These are phyloP conservation scores for Suhomyces pyralidae DNA, from an alignment of 805 yeast genomes.

Conservation along the genomic window DNA sequence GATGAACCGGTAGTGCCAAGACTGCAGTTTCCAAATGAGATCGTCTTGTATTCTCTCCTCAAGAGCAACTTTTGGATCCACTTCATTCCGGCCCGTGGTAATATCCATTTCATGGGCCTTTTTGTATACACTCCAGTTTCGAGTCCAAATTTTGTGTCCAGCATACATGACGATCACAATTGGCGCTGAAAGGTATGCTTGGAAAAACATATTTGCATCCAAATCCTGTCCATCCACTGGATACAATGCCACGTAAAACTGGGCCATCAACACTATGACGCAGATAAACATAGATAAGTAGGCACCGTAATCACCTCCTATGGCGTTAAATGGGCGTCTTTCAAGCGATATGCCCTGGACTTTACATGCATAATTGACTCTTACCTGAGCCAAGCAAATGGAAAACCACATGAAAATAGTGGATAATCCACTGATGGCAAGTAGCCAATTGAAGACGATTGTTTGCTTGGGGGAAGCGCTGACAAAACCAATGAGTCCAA, in stretches of 20 bases:
- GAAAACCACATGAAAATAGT: constrained; percentile 81
- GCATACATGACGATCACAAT: constrained; percentile 18
- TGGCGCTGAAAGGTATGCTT: constrained; percentile 21
- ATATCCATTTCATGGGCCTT: constrained; percentile 10
- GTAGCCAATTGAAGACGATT: constrained; percentile 67
- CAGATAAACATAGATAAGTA: constrained; percentile 28
- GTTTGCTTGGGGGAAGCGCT: constrained; percentile 57
- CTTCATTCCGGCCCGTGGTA: constrained; percentile 16
- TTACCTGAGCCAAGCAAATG: constrained; percentile 61
- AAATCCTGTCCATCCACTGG: constrained; percentile 31
- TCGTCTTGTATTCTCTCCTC: constrained; percentile 37
- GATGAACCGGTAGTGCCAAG: constrained; percentile 30
- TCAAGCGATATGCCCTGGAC: constrained; percentile 45
- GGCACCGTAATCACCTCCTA: constrained; percentile 37
- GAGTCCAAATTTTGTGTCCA: constrained; percentile 25
- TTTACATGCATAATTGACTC: constrained; percentile 57
- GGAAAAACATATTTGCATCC: constrained; percentile 16
- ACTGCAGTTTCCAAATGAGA: constrained; percentile 26
- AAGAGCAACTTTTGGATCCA: constrained; percentile 49
- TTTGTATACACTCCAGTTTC: constrained; percentile 16
- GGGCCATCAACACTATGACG: constrained; percentile 36
- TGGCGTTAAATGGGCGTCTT: constrained; percentile 32
- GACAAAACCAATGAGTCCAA: constrained; percentile 60
- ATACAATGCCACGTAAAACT: constrained; percentile 39
- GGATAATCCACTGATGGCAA: constrained; percentile 73